Base-by-base conservation (phyloP, 345 rosid species). In the Laguncularia racemosa region DNA sequence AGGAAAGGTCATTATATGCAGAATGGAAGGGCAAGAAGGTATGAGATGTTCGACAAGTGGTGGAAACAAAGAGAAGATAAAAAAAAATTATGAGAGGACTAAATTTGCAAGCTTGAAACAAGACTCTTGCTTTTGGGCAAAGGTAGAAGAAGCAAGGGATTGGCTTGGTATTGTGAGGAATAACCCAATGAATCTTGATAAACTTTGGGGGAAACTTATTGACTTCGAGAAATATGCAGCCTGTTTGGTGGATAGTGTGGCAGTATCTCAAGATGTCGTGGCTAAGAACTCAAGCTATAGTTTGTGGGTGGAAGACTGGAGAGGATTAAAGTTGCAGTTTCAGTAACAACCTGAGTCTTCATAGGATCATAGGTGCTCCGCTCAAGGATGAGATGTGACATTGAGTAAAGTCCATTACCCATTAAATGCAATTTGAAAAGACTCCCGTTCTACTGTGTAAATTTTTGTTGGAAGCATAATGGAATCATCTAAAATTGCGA, bases 51-150 rank as follows among this genome's bases (percentile, higher is more conserved):
- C 1, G 95, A 87, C 10, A 74, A 62, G 20, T 85, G 92, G 96
- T 77, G 87, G 90, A 66, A 33, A 16, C 61, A 59, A 16, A 67
- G 47, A 38, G 33, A 18, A 3, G 59, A 23, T 13, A 56, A 71
- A 58, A 62, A n/a, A 51, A 13, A 58, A 48, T 55, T 58, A 50
- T 20, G 50, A 14, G 33, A 83, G 96, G 65, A 93, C 79, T 48
- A 81, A 13, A 59, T 61, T 64, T 17, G 81, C 99, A 0, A 73
- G 87, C 68, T 46, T 71, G 52, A 93, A 96, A 3, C 99, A 93
- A 46, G 92, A 93, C 64, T 57, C 96, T 9, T 66, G 81, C 64
- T 93, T 93, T 44, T 87, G 97, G 99, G 97, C 92, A 5, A 79
- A 46, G 63, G 70, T 93, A 19, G 96, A 93, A 74, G 86, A 85